Percentiles rank a stretch among this genome's conserved stretches.
Conservation (phyloP, 768 basidiomycete genomes). For the Clitopilus passeckerianus region DNA sequence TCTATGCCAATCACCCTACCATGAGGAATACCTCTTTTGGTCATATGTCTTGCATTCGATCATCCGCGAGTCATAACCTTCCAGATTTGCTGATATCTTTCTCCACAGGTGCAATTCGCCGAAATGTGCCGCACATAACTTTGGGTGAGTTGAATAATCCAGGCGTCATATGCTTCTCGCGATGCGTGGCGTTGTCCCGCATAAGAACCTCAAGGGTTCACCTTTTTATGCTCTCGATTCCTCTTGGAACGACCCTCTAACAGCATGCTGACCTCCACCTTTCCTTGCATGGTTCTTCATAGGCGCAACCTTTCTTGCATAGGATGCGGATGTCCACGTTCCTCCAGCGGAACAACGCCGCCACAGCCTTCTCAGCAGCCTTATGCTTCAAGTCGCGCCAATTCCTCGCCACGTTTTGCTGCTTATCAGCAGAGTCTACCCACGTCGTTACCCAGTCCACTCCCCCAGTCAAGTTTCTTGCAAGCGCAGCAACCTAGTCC, state of each 20-base stretch:
- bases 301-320: conserved; percentile 78
- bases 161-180: conserved; percentile 1
- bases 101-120: conserved; percentile 55
- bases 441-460: conserved; percentile 4
- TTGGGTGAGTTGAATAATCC: conserved; percentile 56
- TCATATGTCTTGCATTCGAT: conserved; percentile 1
- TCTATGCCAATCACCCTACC: conserved; percentile 4
- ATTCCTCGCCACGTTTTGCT: conserved; percentile 26
- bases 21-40: not conserved
- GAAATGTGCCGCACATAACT: conserved; percentile 79
- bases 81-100: conserved; percentile 12
- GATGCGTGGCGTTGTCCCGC: conserved; percentile 2
- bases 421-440: conserved; percentile 12
- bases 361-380: conserved; percentile 25
- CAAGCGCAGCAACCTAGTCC: not conserved
- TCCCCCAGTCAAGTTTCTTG: not conserved
- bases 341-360: conserved; percentile 24
- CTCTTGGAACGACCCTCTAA: not conserved
- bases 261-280: conserved; percentile 39
- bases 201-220: conserved; percentile 8
- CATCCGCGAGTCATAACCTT: conserved; percentile 5
- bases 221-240: conserved; percentile 8
- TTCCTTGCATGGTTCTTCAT: conserved; percentile 44
- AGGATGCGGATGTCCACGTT: conserved; percentile 66
- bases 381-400: conserved; percentile 15